A percentile compares a stretch with the other conserved stretches of the same genome.
These are phyloP conservation scores for Pseudogymnoascus sp. DNA, from an alignment of 2,329 filamentous ascomycete species.

Conservation along the genomic window DNA sequence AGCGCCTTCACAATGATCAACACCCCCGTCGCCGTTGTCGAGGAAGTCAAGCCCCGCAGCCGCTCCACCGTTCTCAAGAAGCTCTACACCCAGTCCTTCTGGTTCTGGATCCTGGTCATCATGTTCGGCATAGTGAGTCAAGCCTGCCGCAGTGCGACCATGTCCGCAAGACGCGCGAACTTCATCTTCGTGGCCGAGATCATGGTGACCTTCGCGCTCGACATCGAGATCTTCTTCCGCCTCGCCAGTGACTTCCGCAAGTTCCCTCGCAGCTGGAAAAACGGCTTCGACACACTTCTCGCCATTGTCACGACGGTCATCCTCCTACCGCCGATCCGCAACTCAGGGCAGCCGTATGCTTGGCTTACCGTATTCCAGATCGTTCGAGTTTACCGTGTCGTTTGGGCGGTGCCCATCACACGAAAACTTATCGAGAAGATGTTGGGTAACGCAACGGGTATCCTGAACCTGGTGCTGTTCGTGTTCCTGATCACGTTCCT, in stretches of 20 bases:
- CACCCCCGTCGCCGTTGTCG: slow-evolving; percentile 29
- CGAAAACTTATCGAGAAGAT: slow-evolving; percentile 80
- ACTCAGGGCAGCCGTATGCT: slow-evolving; percentile 64
- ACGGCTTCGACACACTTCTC: slow-evolving; percentile 72
- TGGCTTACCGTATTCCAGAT: slow-evolving; percentile 95
- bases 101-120: slow-evolving; percentile 76
- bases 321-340: slow-evolving; percentile 70
- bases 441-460: slow-evolving; percentile 83
- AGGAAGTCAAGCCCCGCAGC: slow-evolving; percentile 32
- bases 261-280: slow-evolving; percentile 67
- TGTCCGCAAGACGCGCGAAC: slow-evolving; percentile 50
- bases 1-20: slow-evolving; percentile 84
- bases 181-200: slow-evolving; percentile 70
- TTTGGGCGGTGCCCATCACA: slow-evolving; percentile 81
- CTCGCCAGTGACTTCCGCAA: slow-evolving; percentile 70
- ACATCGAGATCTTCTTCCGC: slow-evolving; percentile 75
- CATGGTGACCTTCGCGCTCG: slow-evolving; percentile 66
- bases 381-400: slow-evolving; percentile 81
- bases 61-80: slow-evolving; percentile 51
- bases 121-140: slow-evolving; percentile 72
- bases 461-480: slow-evolving; percentile 90
- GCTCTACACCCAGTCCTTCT: slow-evolving; percentile 64
- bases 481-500: slow-evolving; percentile 94
- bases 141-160: slow-evolving; percentile 65
- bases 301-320: slow-evolving; percentile 79